Conservation (phyloP, 2,329 filamentous ascomycete species). For the Beauveria asiatica region DNA sequence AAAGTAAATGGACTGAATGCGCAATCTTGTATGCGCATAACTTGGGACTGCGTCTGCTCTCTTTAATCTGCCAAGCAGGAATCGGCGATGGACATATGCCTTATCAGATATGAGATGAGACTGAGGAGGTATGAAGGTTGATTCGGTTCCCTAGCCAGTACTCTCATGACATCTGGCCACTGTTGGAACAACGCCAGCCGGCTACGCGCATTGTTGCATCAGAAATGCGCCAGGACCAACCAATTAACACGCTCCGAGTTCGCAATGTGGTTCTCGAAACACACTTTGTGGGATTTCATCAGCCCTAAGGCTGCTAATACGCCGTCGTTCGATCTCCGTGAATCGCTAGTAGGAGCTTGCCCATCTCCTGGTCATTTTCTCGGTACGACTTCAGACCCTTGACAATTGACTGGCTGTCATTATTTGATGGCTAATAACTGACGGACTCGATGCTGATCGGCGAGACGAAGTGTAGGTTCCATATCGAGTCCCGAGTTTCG, state of each 20-base stretch:
- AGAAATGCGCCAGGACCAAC: background rate
- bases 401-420: background rate
- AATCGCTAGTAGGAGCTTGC: background rate
- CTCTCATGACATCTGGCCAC: background rate
- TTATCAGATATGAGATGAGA: background rate
- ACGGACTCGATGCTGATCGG: conserved; percentile 1
- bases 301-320: conserved; percentile 1
- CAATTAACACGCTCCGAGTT: background rate
- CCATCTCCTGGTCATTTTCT: background rate
- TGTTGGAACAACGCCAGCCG: conserved; percentile 5
- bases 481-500: background rate
- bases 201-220: background rate
- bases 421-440: background rate
- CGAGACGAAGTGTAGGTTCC: conserved; percentile 4
- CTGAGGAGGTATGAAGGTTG: background rate
- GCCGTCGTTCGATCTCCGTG: background rate
- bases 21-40: conserved; percentile 14
- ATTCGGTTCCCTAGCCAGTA: background rate
- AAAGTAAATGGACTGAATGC: conserved; percentile 12
- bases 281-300: conserved; percentile 4
- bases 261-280: background rate
- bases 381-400: background rate
- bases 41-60: background rate
- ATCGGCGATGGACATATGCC: background rate
- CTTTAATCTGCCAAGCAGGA: background rate